phyloP scores from a whole-genome alignment of 108 stramenopile species.

The Fistulifera solaris region DNA sequence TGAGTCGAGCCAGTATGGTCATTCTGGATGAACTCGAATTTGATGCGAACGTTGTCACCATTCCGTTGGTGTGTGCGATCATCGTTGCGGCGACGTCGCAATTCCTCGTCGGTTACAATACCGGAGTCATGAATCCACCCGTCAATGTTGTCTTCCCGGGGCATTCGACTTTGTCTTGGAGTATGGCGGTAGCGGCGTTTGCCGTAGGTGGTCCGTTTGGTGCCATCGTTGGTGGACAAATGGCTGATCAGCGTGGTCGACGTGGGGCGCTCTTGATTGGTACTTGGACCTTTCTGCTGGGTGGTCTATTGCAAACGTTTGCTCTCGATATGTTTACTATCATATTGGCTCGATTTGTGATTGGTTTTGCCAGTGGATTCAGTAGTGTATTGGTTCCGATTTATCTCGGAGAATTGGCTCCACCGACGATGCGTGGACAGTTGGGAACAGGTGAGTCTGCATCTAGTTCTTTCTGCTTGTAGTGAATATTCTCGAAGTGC shows the following conservation, averaged over 20 bases:
- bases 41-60: slow-evolving; percentile 70
- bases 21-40: slow-evolving; percentile 79
- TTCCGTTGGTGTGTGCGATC: slow-evolving; percentile 76
- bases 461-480: too few species aligned
- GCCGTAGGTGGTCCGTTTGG: slow-evolving; percentile 81
- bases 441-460: slow-evolving; percentile 49
- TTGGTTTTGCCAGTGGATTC: slow-evolving; percentile 88
- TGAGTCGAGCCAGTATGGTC: slow-evolving; percentile 52
- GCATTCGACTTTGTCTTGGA: slow-evolving; percentile 64
- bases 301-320: slow-evolving; percentile 58
- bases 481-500: too few species aligned
- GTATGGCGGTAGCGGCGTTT: slow-evolving; percentile 74
- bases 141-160: slow-evolving; percentile 76
- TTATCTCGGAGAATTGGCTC: slow-evolving; percentile 92
- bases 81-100: slow-evolving; percentile 53
- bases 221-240: slow-evolving; percentile 43
- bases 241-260: slow-evolving; percentile 67
- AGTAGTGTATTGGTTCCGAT: slow-evolving; percentile 88
- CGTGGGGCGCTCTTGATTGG: slow-evolving; percentile 65
- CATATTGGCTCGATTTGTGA: slow-evolving; percentile 72
- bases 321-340: slow-evolving; percentile 67
- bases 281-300: slow-evolving; percentile 71
- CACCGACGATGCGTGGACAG: slow-evolving; percentile 87
- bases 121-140: slow-evolving; percentile 80
- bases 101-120: slow-evolving; percentile 67